Evolutionary conservation across 352 stramenopile genomes (phyloP).

Genomic region (Globisporangium iwayamae): DNA sequence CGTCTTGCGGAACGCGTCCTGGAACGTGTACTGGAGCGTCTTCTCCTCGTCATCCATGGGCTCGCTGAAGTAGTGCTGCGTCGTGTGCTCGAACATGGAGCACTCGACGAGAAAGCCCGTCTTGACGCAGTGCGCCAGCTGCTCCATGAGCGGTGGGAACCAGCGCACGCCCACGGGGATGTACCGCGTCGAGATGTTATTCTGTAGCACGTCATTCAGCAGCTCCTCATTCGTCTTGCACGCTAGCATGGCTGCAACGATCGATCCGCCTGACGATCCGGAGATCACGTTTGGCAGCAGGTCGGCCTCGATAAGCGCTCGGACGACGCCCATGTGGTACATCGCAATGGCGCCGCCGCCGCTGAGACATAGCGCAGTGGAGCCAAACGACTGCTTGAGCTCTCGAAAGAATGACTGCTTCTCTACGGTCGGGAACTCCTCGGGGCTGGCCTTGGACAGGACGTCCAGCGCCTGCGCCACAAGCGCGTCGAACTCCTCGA

Average conservation of each 20-base stretch:
- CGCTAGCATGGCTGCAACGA: slow-evolving; percentile 82
- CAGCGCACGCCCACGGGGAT: slow-evolving; percentile 56
- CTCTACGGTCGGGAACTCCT: slow-evolving; percentile 35
- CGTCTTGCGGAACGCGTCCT: slow-evolving; percentile 92
- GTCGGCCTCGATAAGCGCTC: slow-evolving; percentile 81
- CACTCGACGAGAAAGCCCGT: slow-evolving; percentile 86
- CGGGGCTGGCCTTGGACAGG: slow-evolving; percentile 24
- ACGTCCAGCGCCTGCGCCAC: slow-evolving; percentile 44
- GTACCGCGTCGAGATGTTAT: slow-evolving; percentile 58
- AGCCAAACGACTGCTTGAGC: slow-evolving; percentile 81
- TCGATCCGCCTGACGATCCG: slow-evolving; percentile 90
- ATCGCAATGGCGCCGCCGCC: slow-evolving; percentile 91
- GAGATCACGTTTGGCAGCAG: slow-evolving; percentile 91
- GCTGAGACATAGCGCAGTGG: slow-evolving; percentile 89
- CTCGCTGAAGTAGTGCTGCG: slow-evolving; percentile 90
- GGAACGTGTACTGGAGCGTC: slow-evolving; percentile 87
- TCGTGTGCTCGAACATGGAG: slow-evolving; percentile 77
- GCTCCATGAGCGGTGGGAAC: slow-evolving; percentile 81
- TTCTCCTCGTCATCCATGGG: slow-evolving; percentile 42
- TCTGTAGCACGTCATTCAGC: slow-evolving; percentile 44
- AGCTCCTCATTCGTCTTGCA: slow-evolving; percentile 85
- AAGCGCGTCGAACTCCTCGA: slow-evolving; percentile 49
- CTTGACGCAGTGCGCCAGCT: slow-evolving; percentile 87
- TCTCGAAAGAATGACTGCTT: slow-evolving; percentile 53
- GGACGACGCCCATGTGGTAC: slow-evolving; percentile 94